Evolutionary conservation across 83 land plant genomes (phyloP).

Genomic region (Picea abies): DNA sequence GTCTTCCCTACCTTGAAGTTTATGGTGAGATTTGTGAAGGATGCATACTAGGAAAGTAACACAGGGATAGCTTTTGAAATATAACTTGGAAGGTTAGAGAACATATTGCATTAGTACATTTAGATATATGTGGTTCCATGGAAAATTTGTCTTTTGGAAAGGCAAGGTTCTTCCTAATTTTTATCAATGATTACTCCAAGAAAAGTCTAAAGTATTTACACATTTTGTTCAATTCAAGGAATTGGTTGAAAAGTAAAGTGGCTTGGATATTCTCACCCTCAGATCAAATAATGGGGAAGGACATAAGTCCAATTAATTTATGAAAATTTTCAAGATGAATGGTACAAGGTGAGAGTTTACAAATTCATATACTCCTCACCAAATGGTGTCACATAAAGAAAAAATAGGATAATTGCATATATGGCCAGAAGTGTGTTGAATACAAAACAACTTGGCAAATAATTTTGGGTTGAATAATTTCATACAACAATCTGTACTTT

Average conservation of each 20-base stretch:
- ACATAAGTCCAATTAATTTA: not conserved
- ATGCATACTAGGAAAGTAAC: not conserved
- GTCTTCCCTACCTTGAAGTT: no score
- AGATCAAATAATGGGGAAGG: not conserved
- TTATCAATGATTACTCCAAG: no score
- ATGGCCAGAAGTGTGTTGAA: not conserved
- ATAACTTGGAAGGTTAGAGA: not conserved
- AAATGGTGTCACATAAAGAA: not conserved
- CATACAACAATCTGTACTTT: no score
- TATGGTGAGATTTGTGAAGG: not conserved
- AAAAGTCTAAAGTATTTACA: not conserved
- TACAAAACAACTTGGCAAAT: not conserved
- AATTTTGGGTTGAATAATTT: no score
- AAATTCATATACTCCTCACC: not conserved
- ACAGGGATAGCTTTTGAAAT: not conserved
- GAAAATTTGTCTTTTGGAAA: not conserved
- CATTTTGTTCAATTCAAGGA: not conserved
- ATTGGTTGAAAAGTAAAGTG: not conserved
- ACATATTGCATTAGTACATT: not conserved
- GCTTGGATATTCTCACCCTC: not conserved
- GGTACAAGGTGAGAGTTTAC: not conserved
- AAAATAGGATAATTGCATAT: not conserved
- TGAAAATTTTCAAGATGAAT: not conserved
- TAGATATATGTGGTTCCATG: not conserved
- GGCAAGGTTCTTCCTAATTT: no score